A percentile compares a stretch with the other conserved stretches of the same genome.
These are phyloP conservation scores for Phaseolus lunatus DNA, from an alignment of 306 rosid species.

Conservation along the genomic window DNA sequence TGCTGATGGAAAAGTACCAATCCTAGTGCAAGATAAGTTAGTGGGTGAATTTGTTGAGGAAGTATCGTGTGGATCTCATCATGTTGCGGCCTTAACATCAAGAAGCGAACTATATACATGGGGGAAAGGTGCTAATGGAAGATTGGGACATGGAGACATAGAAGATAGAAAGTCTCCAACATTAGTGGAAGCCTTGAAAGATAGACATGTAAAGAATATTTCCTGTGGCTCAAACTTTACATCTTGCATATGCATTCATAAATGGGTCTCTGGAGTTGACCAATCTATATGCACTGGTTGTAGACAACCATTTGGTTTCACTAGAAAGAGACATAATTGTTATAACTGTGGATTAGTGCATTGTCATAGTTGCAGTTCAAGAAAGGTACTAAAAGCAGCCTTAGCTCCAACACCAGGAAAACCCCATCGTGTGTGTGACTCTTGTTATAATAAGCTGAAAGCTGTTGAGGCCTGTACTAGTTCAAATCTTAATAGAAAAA, in stretches of 20 bases:
- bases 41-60: conserved; percentile 96
- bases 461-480: conserved; percentile 56
- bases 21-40: conserved; percentile 80
- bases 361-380: conserved; percentile 95
- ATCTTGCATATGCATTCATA: conserved; percentile 87
- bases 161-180: conserved; percentile 78
- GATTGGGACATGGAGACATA: conserved; percentile 86
- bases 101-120: conserved; percentile 95
- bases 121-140: conserved; percentile 95
- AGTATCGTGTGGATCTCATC: conserved; percentile 86
- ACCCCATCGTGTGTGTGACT: conserved; percentile 96
- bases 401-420: conserved; percentile 98
- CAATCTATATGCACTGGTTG: conserved; percentile 94
- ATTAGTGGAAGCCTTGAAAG: conserved; percentile 85
- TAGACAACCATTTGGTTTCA: conserved; percentile 93
- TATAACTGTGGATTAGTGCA: conserved; percentile 95
- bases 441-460: conserved; percentile 86
- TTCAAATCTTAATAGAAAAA: conserved; percentile 54
- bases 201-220: conserved; percentile 82
- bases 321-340: conserved; percentile 92
- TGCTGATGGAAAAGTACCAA: conserved; percentile 75
- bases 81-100: conserved; percentile 86
- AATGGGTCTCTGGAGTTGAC: conserved; percentile 97
- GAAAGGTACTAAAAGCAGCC: conserved; percentile 83
- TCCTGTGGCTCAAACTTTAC: conserved; percentile 94